A percentile compares a stretch with the other conserved stretches of the same genome.
phyloP scores from a whole-genome alignment of 768 basidiomycete genomes.

The Chalciporus pseudorubinellus region DNA sequence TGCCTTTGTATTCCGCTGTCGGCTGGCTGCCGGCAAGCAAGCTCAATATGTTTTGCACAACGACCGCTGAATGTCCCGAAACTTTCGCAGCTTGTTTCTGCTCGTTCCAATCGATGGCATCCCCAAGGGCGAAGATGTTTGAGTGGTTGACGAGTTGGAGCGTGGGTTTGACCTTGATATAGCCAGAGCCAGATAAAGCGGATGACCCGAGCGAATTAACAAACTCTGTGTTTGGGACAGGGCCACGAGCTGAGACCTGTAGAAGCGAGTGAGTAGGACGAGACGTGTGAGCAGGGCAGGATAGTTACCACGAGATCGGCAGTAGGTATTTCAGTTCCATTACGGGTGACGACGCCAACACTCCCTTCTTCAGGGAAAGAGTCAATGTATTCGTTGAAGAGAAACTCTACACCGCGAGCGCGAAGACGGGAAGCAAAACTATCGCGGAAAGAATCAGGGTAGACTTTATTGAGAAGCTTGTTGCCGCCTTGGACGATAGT shows the following conservation, averaged over 20 bases:
- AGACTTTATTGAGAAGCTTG: conserved; percentile 54
- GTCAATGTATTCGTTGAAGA: conserved; percentile 54
- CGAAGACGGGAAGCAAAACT: conserved; percentile 41
- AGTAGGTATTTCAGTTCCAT: conserved; percentile 43
- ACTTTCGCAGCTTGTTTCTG: conserved; percentile 59
- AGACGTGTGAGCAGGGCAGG: not conserved
- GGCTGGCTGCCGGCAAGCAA: conserved; percentile 38
- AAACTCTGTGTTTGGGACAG: conserved; percentile 54
- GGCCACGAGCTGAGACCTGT: conserved; percentile 30
- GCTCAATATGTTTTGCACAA: conserved; percentile 48
- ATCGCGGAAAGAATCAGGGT: conserved; percentile 53
- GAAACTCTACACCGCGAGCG: conserved; percentile 46
- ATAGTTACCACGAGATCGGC: conserved; percentile 59
- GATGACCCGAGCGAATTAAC: conserved; percentile 43
- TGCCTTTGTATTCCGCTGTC: conserved; percentile 46
- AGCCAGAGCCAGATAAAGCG: conserved; percentile 35
- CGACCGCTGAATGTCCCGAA: conserved; percentile 40
- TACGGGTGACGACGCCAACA: conserved; percentile 45
- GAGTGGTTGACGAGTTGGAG: conserved; percentile 52
- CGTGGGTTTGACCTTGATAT: conserved; percentile 54
- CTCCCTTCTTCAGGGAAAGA: conserved; percentile 38
- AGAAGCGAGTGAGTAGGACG: not conserved
- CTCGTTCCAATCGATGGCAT: conserved; percentile 61
- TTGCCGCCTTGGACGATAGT: conserved; percentile 59
- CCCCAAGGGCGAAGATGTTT: conserved; percentile 63